phyloP scores from a whole-genome alignment of 163 green algal genomes.

The Dunaliella salina region DNA sequence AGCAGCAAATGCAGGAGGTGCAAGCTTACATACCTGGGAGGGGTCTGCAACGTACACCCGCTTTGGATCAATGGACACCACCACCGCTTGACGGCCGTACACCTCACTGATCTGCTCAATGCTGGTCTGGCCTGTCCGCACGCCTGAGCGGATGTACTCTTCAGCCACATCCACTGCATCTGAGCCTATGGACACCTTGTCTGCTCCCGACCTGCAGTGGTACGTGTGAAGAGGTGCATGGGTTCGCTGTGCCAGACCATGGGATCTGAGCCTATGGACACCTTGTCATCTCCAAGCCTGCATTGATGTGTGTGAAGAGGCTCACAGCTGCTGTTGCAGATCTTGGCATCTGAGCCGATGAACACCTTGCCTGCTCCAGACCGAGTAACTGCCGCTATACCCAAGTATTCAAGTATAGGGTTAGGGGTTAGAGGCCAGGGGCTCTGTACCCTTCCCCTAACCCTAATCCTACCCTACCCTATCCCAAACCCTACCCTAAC shows the following conservation, averaged over 20 bases:
- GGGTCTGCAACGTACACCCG: slow-evolving; percentile 82
- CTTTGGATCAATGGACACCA: slow-evolving; percentile 91
- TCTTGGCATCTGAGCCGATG: too few relatives aligned
- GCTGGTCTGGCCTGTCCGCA: slow-evolving; percentile 55
- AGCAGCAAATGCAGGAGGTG: too few relatives aligned
- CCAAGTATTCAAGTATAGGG: too few relatives aligned
- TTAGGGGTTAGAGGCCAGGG: too few relatives aligned
- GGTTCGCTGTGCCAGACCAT: background rate
- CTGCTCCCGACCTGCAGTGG: slow-evolving; percentile 70
- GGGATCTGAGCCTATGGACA: background rate
- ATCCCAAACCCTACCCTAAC: too few relatives aligned
- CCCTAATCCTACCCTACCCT: too few relatives aligned
- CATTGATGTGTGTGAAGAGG: too few relatives aligned
- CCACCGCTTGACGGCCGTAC: slow-evolving; percentile 89
- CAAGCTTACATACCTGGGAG: slow-evolving; percentile 8
- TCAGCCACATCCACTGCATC: slow-evolving; percentile 63
- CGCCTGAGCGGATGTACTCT: slow-evolving; percentile 56
- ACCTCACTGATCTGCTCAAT: slow-evolving; percentile 96
- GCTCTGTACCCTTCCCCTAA: too few relatives aligned
- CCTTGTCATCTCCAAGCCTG: too few relatives aligned
- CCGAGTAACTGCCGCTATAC: too few relatives aligned
- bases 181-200: slow-evolving; percentile 92
- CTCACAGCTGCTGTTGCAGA: too few relatives aligned
- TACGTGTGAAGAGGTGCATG: slow-evolving; percentile 25
- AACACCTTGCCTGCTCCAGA: too few relatives aligned